Conservation (phyloP, 345 rosid genomes). For the Atalantia buxifolia region DNA sequence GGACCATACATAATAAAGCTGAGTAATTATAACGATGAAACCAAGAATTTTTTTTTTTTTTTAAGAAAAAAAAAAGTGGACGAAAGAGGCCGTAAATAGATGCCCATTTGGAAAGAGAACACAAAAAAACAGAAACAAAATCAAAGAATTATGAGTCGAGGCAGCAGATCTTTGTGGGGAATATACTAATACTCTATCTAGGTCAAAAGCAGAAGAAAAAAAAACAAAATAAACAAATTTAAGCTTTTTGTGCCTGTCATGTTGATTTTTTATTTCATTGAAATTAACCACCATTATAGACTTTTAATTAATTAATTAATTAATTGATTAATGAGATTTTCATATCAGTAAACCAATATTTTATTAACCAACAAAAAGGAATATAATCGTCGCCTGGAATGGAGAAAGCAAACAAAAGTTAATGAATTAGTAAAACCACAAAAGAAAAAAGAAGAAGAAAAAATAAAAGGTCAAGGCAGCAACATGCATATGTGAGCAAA, state of each 20-base stretch:
- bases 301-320: not conserved
- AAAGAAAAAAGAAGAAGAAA: too few species aligned
- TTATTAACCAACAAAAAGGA: not conserved
- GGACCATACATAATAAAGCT: not conserved
- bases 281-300: slow-evolving; percentile 1
- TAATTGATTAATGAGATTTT: not conserved
- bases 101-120: not conserved
- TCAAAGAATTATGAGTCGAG: not conserved
- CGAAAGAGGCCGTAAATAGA: too few species aligned
- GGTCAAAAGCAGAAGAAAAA: slow-evolving; percentile 2
- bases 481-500: not conserved
- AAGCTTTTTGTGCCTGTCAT: slow-evolving; percentile 8
- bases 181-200: not conserved
- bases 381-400: not conserved
- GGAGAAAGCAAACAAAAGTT: not conserved
- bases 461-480: not conserved
- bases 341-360: not conserved
- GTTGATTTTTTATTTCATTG: slow-evolving; percentile 8
- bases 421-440: not conserved
- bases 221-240: not conserved
- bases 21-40: not conserved
- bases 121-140: not conserved
- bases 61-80: not conserved
- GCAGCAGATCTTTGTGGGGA: not conserved
- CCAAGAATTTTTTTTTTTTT: not conserved